Base-by-base conservation (phyloP, 768 basidiomycete species). In the Auricularia auricula-judae region DNA sequence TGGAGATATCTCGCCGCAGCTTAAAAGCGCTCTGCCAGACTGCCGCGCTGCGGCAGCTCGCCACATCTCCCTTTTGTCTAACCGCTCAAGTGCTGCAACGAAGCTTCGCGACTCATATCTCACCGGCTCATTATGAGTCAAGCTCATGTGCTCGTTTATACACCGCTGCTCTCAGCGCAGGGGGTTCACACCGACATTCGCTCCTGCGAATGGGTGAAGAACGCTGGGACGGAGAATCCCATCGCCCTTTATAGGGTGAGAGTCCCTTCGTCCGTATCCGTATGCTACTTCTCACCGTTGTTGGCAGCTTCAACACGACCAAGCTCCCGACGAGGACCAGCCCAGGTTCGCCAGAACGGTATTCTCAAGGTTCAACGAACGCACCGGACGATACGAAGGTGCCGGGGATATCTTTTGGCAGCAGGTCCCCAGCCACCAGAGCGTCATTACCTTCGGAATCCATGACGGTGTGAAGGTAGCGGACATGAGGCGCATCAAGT, bases 391-490 rank as follows among this genome's bases (percentile, higher is more conserved):
- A 21, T 84, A 81, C 67, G 84, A 85, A 69, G 76, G 76, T 18
- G 83, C 82, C 2, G 84, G 84, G 3, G 73, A 79, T 42, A 79
- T 85, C 64, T 79, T 82, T 61, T 85, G 84, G 84, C 71, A 72
- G 18, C 47, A 42, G 12, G 53, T 54, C n/a, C 51, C 79, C 81
- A 3, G 72, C 74, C 60, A 72, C 73, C 60, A 80, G 77, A 62
- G 80, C 78, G 4, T 78, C 71, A 76, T 82, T 8, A 75, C 77
- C 66, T 84, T 84, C 68, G 84, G 84, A 7, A 69, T 79, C 18
- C 77, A 80, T 33, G 76, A 79, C 74, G 81, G 82, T 36, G 42
- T 23, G 29, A 59, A 23, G 56, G 74, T 84, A 51, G 72, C 76
- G 63, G 81, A 84, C 63, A 70, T 85, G 65, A 79, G 84, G 54